Conservation (phyloP, 495 filamentous ascomycete genomes). For the Penicillium steckii region DNA sequence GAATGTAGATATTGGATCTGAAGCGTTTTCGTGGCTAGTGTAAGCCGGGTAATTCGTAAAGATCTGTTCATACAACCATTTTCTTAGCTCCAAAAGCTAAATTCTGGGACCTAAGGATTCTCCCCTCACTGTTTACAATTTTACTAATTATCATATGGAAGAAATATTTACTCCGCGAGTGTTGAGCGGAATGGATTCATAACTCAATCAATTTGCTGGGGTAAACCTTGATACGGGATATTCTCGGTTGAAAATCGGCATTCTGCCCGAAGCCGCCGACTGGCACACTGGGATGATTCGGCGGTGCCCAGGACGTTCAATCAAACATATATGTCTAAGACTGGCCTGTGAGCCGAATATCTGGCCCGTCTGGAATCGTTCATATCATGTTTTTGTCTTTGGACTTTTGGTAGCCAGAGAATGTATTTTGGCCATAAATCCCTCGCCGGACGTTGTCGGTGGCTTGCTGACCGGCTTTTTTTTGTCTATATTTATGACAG, state of each 20-base stretch:
- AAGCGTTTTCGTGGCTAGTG: background rate
- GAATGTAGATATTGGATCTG: background rate
- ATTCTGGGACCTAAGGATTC: no score
- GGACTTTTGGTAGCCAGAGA: no score
- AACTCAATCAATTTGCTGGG: no score
- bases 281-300: no score
- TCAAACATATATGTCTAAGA: background rate
- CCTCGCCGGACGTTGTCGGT: no score
- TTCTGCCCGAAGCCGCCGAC: background rate
- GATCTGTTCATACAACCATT: background rate
- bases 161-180: background rate
- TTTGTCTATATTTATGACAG: no score
- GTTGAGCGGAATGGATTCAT: background rate
- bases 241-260: background rate
- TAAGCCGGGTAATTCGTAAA: background rate
- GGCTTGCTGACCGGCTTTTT: no score
- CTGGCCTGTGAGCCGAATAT: background rate
- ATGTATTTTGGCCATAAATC: no score
- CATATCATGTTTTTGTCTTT: no score
- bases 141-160: background rate
- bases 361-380: background rate
- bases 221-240: no score
- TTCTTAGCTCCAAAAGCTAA: no score
- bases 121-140: background rate
- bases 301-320: no score